These are phyloP conservation scores for Lentinula detonsa DNA, from an alignment of 768 basidiomycete genomes.

Conservation along the genomic window DNA sequence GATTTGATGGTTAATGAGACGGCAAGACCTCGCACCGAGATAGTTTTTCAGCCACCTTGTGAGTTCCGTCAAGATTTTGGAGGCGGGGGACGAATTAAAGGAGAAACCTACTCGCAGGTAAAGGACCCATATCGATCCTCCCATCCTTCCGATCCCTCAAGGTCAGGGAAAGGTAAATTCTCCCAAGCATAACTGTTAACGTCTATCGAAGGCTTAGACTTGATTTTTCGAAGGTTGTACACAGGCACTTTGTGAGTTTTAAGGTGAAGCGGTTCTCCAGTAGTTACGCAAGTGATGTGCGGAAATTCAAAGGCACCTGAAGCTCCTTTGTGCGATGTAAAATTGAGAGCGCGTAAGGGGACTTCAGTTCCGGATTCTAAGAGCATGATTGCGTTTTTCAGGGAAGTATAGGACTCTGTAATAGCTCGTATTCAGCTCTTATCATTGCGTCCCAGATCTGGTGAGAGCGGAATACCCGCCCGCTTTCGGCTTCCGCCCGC, in stretches of 20 bases:
- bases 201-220: not conserved
- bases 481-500: not conserved
- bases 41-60: slow-evolving; percentile 4
- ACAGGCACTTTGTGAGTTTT: slow-evolving; percentile 4
- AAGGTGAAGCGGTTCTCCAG: slow-evolving; percentile 2
- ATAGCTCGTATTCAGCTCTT: not conserved
- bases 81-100: not conserved
- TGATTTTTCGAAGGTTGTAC: not conserved
- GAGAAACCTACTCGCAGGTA: slow-evolving; percentile 2
- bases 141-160: slow-evolving; percentile 6
- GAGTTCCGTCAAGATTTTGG: not conserved
- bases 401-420: not conserved
- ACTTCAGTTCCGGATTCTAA: not conserved
- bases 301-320: slow-evolving; percentile 7
- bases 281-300: slow-evolving; percentile 1
- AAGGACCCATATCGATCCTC: slow-evolving; percentile 4
- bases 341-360: not conserved
- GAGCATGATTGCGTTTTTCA: not conserved
- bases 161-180: not conserved
- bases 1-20: slow-evolving; percentile 2
- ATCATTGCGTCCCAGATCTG: not conserved
- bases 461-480: not conserved
- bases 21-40: slow-evolving; percentile 3
- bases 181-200: slow-evolving; percentile 5
- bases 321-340: not conserved